Evolutionary conservation across 1,284 basidiomycete species (phyloP), one percentile per base, ranked within the genome.

Genomic region (Cystobasidium slooffiae): DNA sequence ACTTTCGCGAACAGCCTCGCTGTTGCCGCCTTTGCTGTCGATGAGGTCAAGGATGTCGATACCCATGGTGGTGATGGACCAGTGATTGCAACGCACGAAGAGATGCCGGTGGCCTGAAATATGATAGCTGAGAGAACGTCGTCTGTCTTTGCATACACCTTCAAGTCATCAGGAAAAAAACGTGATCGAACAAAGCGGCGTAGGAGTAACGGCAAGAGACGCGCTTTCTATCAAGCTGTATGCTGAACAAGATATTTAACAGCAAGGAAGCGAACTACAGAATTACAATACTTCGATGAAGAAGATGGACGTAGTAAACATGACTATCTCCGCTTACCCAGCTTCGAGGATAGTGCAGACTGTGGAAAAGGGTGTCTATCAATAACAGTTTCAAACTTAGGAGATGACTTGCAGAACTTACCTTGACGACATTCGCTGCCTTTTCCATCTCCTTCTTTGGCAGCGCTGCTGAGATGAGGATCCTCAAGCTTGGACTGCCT

Each of bases 401-500:
- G 24, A 43, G 20, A 66, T 20, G 22, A 41, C 24, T n/a, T 18
- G 20, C 18, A 14, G 46, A 5, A 72, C 63, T 47, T 46, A 73
- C 70, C 24, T 64, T 65, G 31, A 76, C 18, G n/a, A 73, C 65
- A 22, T 59, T 74, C 1, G 89, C 89, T 1, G 94, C 92, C 85
- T 93, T 94, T 84, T 97, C 94, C 72, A 90, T 88, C 80, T 99
- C 97, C 84, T 95, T 96, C 85, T 86, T 90, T 39, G 88, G 89
- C 78, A 97, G 83, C 10, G 88, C 92, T 12, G 89, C 87, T 3
- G 87, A 90, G 76, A 96, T 84, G 24, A 90, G 89, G n/a, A 98
- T 84, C 74, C 93, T 87, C 77, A 99, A 89, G 80, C 90, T 92
- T n/a, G 96, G 94, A 63, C 90, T 86, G 12, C 88, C 86, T 80